Base-by-base conservation (phyloP, 169 alveolate genomes). In the Cytauxzoon felis region DNA sequence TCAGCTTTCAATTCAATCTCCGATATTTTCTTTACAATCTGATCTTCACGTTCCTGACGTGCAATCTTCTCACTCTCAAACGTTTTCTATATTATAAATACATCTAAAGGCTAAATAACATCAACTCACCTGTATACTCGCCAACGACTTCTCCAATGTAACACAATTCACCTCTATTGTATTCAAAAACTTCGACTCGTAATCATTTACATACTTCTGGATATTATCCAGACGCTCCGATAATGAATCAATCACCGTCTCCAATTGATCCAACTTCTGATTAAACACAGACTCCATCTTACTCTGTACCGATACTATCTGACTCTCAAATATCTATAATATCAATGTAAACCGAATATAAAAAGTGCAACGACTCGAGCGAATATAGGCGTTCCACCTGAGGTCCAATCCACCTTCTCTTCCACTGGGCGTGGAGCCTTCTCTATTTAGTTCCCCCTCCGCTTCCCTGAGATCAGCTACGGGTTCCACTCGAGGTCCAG, bases 41-140 rank as follows among this genome's bases (percentile, higher is more conserved):
- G 78, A 70, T 62, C 73, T 58, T 75, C 85, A 11, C 85, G 60
- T 42, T 75, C 80, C 59, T 62, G 79, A 21, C 85, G 32, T 21
- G 78, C 8, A 24, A 75, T 45, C 47, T 57, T 52, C 64, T 75
- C 85, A 38, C 51, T 23, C 41, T 75, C 85, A 32, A 75, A 62
- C 33, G 59, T 57, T 34, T 62, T 75, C 85, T 75, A 51, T n/a
- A n/a, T n/a, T n/a, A n/a, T 48, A 50, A 16, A n/a, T 24, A n/a
- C 11, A 24, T 60, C 26, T 48, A 48, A n/a, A 16, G 29, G 13
- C 36, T 13, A 36, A 26, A 3, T 30, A 26, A 9, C 7, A 3
- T 21, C 24, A 36, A 43, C 67, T n/a, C 40, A 72, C 82, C 82
- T 72, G 82, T 16, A 72, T 67, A 19, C 62, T 72, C n/a, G 82